These are phyloP conservation scores for Lepidopterella palustris DNA, from an alignment of 495 filamentous ascomycete genomes.

Conservation along the genomic window DNA sequence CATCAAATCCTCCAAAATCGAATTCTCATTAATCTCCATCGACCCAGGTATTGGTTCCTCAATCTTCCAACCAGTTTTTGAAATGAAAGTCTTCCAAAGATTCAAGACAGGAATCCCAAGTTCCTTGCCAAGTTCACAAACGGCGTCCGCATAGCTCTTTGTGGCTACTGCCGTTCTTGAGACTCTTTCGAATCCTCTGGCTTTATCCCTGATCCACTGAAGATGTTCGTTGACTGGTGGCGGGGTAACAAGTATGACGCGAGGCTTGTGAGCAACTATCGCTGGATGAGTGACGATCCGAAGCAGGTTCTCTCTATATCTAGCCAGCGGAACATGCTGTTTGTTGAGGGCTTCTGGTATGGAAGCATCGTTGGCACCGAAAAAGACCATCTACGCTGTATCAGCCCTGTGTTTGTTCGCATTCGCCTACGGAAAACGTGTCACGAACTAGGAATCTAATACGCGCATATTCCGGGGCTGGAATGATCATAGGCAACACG, in stretches of 20 bases:
- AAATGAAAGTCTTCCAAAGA: conserved; percentile 67
- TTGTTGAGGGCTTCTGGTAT: conserved; percentile 48
- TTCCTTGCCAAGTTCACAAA: conserved; percentile 56
- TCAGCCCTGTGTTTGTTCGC: neutral
- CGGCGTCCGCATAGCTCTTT: conserved; percentile 64
- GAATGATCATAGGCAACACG: conserved; percentile 54
- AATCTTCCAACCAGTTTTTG: conserved; percentile 43
- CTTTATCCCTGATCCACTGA: conserved; percentile 47
- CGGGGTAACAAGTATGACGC: conserved; percentile 69
- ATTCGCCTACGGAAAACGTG: neutral
- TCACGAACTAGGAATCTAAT: conserved; percentile 60
- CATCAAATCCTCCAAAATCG: conserved; percentile 47
- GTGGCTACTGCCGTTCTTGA: conserved; percentile 58
- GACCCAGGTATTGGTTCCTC: conserved; percentile 50
- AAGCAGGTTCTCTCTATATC: conserved; percentile 65
- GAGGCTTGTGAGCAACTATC: conserved; percentile 61
- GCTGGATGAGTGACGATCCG: conserved; percentile 62
- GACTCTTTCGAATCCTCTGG: conserved; percentile 42
- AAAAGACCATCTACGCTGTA: conserved; percentile 60
- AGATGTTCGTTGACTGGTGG: conserved; percentile 76
- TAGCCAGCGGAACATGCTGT: conserved; percentile 68
- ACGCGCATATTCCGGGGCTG: conserved; percentile 46
- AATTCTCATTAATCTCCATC: conserved; percentile 37
- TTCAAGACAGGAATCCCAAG: conserved; percentile 63
- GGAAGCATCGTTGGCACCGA: conserved; percentile 81